A percentile compares a stretch with the other conserved stretches of the same genome.
Evolutionary conservation across 208 protist species (phyloP).

Genomic region (Trypanosomatidae sp.): DNA sequence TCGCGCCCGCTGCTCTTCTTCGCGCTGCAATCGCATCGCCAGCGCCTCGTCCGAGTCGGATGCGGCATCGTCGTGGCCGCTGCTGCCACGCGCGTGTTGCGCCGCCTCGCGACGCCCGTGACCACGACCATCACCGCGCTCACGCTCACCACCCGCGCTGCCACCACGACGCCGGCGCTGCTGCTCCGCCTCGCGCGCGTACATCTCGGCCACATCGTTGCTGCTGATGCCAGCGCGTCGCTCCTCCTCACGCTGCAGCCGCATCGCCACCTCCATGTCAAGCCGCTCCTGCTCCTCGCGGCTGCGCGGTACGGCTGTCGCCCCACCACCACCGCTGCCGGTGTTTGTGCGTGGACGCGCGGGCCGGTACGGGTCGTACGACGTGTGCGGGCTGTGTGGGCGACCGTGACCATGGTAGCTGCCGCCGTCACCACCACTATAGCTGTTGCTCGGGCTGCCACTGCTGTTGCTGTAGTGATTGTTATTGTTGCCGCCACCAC

Average conservation of each 20-base stretch:
- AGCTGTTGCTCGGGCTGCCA: neutral
- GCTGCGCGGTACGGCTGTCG: constrained; percentile 14
- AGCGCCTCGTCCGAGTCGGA: constrained; percentile 48
- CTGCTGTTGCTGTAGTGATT: constrained; percentile 3
- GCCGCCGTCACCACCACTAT: constrained; percentile 13
- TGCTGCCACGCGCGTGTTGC: neutral
- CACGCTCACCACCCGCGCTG: too few species aligned
- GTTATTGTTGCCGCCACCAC: neutral
- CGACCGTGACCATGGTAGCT: constrained; percentile 7
- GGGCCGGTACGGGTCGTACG: constrained; percentile 7
- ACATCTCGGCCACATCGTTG: constrained; percentile 58
- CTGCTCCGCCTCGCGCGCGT: constrained; percentile 16
- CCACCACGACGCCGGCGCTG: constrained; percentile 4
- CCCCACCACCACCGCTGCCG: neutral
- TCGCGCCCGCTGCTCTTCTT: constrained; percentile 47
- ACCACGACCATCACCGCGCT: too few species aligned
- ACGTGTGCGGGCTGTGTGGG: neutral
- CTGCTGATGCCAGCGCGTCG: constrained; percentile 43
- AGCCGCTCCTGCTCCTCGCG: constrained; percentile 77
- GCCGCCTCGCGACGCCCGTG: neutral
- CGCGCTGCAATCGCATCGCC: constrained; percentile 56
- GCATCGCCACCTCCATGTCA: constrained; percentile 74
- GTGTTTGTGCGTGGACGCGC: neutral
- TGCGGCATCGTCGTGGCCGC: neutral
- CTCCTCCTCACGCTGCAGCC: constrained; percentile 82